These are phyloP conservation scores for Pseudocercospora pini-densiflorae DNA, from an alignment of 2,329 filamentous ascomycete genomes.

Conservation along the genomic window DNA sequence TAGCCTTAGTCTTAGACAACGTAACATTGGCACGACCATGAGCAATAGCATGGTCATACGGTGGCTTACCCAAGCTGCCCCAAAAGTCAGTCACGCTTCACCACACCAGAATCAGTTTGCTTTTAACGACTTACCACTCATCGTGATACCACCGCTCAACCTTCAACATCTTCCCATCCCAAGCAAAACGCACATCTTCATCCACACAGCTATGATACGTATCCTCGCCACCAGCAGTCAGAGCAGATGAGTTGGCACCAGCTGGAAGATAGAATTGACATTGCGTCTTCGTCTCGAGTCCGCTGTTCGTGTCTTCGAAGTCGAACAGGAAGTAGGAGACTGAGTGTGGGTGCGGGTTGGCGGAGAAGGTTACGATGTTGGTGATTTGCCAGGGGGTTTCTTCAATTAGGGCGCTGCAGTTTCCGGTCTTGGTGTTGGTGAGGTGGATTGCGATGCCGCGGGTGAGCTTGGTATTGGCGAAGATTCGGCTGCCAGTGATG, in stretches of 20 bases:
- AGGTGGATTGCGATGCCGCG: conserved; percentile 18
- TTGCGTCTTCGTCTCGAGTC: conserved; percentile 32
- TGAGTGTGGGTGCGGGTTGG: conserved; percentile 7
- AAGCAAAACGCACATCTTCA: conserved; percentile 31
- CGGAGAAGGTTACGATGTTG: conserved; percentile 29
- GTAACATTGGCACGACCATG: conserved; percentile 25
- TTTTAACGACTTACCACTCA: conserved; percentile 25
- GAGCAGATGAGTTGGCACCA: conserved; percentile 18
- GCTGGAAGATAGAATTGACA: conserved; percentile 23
- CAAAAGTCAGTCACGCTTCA: neutral
- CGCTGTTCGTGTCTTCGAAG: conserved; percentile 35
- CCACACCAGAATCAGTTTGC: neutral
- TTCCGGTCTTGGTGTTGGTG: conserved; percentile 20
- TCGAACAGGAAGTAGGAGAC: conserved; percentile 31
- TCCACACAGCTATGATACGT: conserved; percentile 31
- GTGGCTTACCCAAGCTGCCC: conserved; percentile 24
- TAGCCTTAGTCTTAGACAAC: conserved; percentile 20
- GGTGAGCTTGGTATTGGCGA: neutral
- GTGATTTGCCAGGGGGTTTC: conserved; percentile 30
- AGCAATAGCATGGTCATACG: conserved; percentile 31
- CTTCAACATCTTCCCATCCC: conserved; percentile 20
- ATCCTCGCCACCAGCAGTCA: conserved; percentile 5
- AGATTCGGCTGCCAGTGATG: neutral
- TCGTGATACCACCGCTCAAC: conserved; percentile 31
- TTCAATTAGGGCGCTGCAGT: conserved; percentile 23